phyloP scores from a whole-genome alignment of 768 basidiomycete genomes.

The Boletus edulis region DNA sequence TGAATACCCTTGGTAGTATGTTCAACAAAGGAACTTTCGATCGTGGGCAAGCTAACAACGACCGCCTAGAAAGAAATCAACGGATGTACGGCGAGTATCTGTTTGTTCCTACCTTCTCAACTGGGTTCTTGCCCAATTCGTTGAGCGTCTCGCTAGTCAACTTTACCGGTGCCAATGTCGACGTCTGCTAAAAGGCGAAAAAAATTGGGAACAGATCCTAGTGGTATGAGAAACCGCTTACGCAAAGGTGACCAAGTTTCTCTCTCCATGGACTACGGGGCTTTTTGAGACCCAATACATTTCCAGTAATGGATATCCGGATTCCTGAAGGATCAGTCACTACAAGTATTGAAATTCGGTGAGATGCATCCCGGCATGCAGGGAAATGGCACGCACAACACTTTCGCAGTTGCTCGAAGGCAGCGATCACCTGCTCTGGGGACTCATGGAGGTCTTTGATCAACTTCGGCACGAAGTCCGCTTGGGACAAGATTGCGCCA shows the following conservation, averaged over 20 bases:
- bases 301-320: constrained; percentile 89
- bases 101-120: constrained; percentile 53
- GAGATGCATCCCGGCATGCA: background rate
- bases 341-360: constrained; percentile 29
- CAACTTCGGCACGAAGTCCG: constrained; percentile 78
- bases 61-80: constrained; percentile 53
- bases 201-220: too few relatives aligned
- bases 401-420: constrained; percentile 72
- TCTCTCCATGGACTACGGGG: constrained; percentile 76
- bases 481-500: constrained; percentile 65
- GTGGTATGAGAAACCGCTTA: constrained; percentile 37
- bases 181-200: constrained; percentile 35
- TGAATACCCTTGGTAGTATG: constrained; percentile 77
- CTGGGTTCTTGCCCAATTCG: constrained; percentile 67
- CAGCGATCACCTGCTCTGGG: constrained; percentile 68
- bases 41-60: constrained; percentile 86
- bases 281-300: constrained; percentile 63
- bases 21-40: constrained; percentile 86
- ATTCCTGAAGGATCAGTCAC: constrained; percentile 82
- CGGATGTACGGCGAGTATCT: background rate
- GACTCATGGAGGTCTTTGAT: constrained; percentile 66
- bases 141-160: constrained; percentile 69
- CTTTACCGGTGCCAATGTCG: constrained; percentile 62
- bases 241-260: constrained; percentile 59
- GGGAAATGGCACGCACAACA: constrained; percentile 46